Conservation (phyloP, 176 grass and related monocot genomes). For the Lolium multiflorum region DNA sequence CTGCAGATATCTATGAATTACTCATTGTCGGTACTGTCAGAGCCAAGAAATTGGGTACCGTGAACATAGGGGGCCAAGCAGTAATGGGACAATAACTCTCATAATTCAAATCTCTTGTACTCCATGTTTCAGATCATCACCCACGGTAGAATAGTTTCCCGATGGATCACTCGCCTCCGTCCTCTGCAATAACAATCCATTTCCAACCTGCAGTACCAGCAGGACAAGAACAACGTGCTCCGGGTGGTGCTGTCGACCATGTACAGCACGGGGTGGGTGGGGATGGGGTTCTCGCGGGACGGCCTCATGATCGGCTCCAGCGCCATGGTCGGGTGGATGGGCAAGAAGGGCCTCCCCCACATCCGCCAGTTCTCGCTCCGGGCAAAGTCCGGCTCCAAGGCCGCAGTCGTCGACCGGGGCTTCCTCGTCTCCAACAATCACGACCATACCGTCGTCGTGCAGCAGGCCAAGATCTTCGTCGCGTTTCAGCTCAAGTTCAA, state of each 20-base stretch:
- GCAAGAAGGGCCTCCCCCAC: slow-evolving; percentile 71
- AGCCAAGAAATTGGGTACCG: background rate
- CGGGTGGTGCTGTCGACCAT: slow-evolving; percentile 68
- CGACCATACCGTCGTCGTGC: slow-evolving; percentile 67
- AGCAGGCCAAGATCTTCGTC: slow-evolving; percentile 86
- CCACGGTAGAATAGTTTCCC: no score
- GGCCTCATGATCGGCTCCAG: slow-evolving; percentile 93
- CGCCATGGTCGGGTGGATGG: slow-evolving; percentile 89
- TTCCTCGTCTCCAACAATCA: slow-evolving; percentile 68
- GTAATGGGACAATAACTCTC: background rate
- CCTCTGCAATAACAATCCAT: background rate
- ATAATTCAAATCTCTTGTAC: background rate
- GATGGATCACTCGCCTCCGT: no score
- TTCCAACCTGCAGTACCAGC: slow-evolving; percentile 60
- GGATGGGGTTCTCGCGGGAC: slow-evolving; percentile 86
- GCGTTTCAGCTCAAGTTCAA: slow-evolving; percentile 74
- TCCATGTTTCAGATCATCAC: background rate
- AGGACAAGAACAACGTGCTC: slow-evolving; percentile 85
- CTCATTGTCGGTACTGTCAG: background rate
- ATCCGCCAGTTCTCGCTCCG: slow-evolving; percentile 70
- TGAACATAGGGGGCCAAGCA: background rate
- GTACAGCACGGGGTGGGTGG: slow-evolving; percentile 95
- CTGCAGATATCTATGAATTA: background rate
- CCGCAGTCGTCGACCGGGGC: slow-evolving; percentile 70
- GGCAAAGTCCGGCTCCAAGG: slow-evolving; percentile 57